These are phyloP conservation scores for Zymoseptoria pseudotritici DNA, from an alignment of 2,329 filamentous ascomycete species.

Conservation along the genomic window DNA sequence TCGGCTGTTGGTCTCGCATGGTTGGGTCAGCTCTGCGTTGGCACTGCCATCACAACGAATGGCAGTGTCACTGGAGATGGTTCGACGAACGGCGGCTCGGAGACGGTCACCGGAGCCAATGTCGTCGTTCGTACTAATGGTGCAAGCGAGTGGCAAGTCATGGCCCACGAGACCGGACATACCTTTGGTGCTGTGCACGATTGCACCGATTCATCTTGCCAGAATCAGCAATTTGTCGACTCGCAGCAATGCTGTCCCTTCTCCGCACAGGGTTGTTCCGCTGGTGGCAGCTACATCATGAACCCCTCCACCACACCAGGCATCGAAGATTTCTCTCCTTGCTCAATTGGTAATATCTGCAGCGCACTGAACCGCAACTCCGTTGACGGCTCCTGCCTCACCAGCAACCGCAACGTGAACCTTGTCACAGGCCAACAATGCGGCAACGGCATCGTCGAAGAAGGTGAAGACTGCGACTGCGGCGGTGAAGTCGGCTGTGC, in stretches of 20 bases:
- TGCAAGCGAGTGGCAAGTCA: constrained; percentile 83
- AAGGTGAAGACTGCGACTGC: constrained; percentile 92
- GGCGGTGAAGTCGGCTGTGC: constrained; percentile 67
- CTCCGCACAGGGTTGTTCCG: constrained; percentile 60
- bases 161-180: constrained; percentile 89
- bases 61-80: constrained; percentile 33
- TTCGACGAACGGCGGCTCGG: constrained; percentile 41
- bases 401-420: constrained; percentile 74
- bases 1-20: constrained; percentile 86
- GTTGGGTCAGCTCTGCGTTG: constrained; percentile 77
- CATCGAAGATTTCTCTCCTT: constrained; percentile 76
- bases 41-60: constrained; percentile 43
- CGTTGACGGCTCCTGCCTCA: constrained; percentile 69
- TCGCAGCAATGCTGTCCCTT: constrained; percentile 76
- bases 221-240: constrained; percentile 50
- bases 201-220: constrained; percentile 64
- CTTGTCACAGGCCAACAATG: constrained; percentile 80
- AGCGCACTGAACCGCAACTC: constrained; percentile 70
- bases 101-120: constrained; percentile 78
- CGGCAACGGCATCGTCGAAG: constrained; percentile 94
- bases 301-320: constrained; percentile 74
- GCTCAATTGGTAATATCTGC: constrained; percentile 90
- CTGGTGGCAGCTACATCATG: constrained; percentile 80
- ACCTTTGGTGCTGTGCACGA: constrained; percentile 96
- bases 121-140: constrained; percentile 68